These are phyloP conservation scores for Trametes cingulata DNA, from an alignment of 768 basidiomycete species.

Conservation along the genomic window DNA sequence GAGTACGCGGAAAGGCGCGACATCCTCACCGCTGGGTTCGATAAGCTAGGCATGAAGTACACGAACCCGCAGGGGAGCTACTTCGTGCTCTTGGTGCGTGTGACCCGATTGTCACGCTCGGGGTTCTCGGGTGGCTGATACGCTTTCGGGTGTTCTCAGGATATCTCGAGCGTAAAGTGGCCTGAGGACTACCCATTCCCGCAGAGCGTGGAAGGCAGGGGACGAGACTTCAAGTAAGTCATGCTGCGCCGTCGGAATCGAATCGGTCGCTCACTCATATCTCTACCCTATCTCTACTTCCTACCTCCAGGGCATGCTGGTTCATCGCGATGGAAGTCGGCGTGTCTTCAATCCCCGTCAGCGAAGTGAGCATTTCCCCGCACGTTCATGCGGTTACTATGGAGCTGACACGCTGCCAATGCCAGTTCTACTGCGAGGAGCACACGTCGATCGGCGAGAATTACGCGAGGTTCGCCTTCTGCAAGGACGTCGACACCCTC, in stretches of 20 bases:
- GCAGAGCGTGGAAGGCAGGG: constrained; percentile 68
- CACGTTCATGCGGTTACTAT: constrained; percentile 3
- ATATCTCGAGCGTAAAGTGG: constrained; percentile 74
- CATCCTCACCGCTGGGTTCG: constrained; percentile 78
- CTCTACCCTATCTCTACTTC: background rate
- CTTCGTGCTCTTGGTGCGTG: constrained; percentile 78
- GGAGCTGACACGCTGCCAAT: constrained; percentile 8
- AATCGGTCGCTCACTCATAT: background rate
- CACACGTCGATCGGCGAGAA: constrained; percentile 85
- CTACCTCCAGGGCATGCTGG: constrained; percentile 78
- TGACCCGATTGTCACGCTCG: background rate
- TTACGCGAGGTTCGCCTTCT: constrained; percentile 90
- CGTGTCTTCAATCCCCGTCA: constrained; percentile 92
- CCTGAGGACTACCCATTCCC: constrained; percentile 89
- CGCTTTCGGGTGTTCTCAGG: constrained; percentile 42
- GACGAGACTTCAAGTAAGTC: constrained; percentile 80
- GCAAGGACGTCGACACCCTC: constrained; percentile 91
- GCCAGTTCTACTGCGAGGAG: constrained; percentile 88
- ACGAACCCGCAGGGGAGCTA: constrained; percentile 89
- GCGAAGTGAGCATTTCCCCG: constrained; percentile 65
- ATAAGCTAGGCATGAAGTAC: constrained; percentile 80
- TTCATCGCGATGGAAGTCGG: constrained; percentile 90
- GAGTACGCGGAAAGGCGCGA: constrained; percentile 83
- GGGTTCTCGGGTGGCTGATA: background rate
- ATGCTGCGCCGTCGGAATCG: background rate